Conservation (phyloP, 352 stramenopile genomes). For the Pythium plurisporium region DNA sequence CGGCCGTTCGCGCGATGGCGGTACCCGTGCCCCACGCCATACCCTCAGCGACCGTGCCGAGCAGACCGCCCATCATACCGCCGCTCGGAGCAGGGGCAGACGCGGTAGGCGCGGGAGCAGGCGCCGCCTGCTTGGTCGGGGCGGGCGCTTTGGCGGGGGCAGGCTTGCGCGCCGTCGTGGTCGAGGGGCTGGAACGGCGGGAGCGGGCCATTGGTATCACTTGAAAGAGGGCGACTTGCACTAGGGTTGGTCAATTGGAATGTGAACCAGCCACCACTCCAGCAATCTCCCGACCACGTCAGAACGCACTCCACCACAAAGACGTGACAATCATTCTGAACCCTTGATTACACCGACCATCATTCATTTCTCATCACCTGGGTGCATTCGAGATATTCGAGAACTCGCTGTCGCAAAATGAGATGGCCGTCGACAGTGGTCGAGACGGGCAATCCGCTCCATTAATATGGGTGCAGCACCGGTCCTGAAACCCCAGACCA, state of each 20-base stretch:
- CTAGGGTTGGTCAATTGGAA: conserved; percentile 2
- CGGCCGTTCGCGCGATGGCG: conserved; percentile 90
- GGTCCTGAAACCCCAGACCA: too few relatives aligned
- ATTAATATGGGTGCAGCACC: background rate
- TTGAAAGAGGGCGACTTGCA: background rate
- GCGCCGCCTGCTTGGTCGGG: conserved; percentile 33
- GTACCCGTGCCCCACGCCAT: conserved; percentile 97
- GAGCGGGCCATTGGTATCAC: conserved; percentile 74
- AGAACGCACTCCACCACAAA: conserved; percentile 6
- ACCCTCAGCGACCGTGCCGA: conserved; percentile 93
- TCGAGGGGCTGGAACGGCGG: conserved; percentile 41
- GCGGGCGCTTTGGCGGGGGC: conserved; percentile 35
- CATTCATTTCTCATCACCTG: conserved; percentile 8
- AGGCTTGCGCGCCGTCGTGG: conserved; percentile 36
- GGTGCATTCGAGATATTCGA: conserved; percentile 9
- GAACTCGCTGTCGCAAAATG: conserved; percentile 1
- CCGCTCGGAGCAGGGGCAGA: conserved; percentile 28
- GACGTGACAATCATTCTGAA: too few relatives aligned
- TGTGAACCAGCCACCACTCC: too few relatives aligned
- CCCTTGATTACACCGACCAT: too few relatives aligned
- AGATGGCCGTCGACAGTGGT: too few relatives aligned
- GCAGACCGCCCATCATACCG: conserved; percentile 90
- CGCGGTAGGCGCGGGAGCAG: conserved; percentile 27
- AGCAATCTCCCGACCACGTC: background rate
- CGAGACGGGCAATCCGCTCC: background rate